Evolutionary conservation across 1,284 basidiomycete species (phyloP).

Genomic region (Ustilago vetiveriae): DNA sequence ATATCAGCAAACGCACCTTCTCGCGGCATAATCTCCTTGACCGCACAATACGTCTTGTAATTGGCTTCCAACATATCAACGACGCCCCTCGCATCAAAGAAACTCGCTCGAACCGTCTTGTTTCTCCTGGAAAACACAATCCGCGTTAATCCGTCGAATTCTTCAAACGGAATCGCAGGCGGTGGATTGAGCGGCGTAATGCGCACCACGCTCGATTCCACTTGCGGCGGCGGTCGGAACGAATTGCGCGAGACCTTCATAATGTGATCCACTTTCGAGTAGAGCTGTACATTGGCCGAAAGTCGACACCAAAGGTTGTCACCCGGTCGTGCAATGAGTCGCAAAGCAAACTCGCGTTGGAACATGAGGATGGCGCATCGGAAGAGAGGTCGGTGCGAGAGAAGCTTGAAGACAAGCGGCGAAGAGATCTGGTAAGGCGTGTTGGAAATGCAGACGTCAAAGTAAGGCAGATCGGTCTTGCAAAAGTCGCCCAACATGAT

Average conservation of each 20-base stretch:
- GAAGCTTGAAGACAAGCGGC: slow-evolving; percentile 92
- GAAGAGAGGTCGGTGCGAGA: slow-evolving; percentile 93
- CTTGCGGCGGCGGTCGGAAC: slow-evolving; percentile 94
- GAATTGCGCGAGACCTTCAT: slow-evolving; percentile 97
- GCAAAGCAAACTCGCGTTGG: slow-evolving; percentile 95
- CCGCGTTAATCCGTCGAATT: slow-evolving; percentile 92
- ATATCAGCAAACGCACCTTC: slow-evolving; percentile 67
- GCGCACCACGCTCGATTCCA: slow-evolving; percentile 91
- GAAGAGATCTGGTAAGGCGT: slow-evolving; percentile 99
- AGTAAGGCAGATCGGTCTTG: slow-evolving; percentile 94
- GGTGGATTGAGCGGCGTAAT: slow-evolving; percentile 93
- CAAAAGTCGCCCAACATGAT: slow-evolving; percentile 96
- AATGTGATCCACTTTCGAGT: slow-evolving; percentile 91
- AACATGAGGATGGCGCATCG: slow-evolving; percentile 98
- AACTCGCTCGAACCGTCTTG: slow-evolving; percentile 88
- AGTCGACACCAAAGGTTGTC: slow-evolving; percentile 90
- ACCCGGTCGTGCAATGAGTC: slow-evolving; percentile 86
- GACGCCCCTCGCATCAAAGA: slow-evolving; percentile 85
- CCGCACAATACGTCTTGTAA: slow-evolving; percentile 90
- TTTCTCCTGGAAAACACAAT: slow-evolving; percentile 91
- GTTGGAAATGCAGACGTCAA: slow-evolving; percentile 98
- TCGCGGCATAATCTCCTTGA: slow-evolving; percentile 70
- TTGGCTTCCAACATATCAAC: slow-evolving; percentile 93
- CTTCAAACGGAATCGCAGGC: slow-evolving; percentile 92
- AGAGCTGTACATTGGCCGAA: slow-evolving; percentile 95